Conservation (phyloP, 2,329 filamentous ascomycete genomes). For the Aspergillus brasiliensis region DNA sequence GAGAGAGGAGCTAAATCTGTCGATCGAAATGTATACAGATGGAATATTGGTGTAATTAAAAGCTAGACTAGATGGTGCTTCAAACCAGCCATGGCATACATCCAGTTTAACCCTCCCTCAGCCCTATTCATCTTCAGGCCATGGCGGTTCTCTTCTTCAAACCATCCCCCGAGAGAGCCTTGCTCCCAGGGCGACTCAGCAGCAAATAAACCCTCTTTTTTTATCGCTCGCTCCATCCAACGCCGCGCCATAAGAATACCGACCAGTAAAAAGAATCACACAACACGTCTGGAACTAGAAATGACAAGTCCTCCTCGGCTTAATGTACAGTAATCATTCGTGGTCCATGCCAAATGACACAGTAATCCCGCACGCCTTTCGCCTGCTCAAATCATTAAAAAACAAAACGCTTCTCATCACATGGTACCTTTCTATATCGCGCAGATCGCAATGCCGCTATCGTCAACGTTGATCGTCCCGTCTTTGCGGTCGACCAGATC, state of each 20-base stretch:
- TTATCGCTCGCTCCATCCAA: slow-evolving; percentile 12
- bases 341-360: slow-evolving; percentile 21
- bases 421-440: slow-evolving; percentile 23
- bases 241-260: slow-evolving; percentile 19
- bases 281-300: slow-evolving; percentile 11
- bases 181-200: slow-evolving; percentile 5
- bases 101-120: neutral
- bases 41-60: neutral
- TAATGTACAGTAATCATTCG: slow-evolving; percentile 25
- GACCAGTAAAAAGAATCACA: slow-evolving; percentile 3
- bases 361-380: slow-evolving; percentile 14
- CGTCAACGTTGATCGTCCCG: slow-evolving; percentile 27
- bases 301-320: slow-evolving; percentile 9
- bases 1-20: neutral
- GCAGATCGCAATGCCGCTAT: slow-evolving; percentile 30
- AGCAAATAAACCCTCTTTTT: slow-evolving; percentile 13
- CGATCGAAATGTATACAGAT: neutral
- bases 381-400: slow-evolving; percentile 14
- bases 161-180: neutral
- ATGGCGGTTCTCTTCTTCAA: neutral
- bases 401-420: slow-evolving; percentile 9
- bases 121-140: neutral
- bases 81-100: neutral
- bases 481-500: slow-evolving; percentile 39
- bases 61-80: neutral